Base-by-base conservation (phyloP, 2,329 filamentous ascomycete genomes). In the Colletotrichum caudatum region DNA sequence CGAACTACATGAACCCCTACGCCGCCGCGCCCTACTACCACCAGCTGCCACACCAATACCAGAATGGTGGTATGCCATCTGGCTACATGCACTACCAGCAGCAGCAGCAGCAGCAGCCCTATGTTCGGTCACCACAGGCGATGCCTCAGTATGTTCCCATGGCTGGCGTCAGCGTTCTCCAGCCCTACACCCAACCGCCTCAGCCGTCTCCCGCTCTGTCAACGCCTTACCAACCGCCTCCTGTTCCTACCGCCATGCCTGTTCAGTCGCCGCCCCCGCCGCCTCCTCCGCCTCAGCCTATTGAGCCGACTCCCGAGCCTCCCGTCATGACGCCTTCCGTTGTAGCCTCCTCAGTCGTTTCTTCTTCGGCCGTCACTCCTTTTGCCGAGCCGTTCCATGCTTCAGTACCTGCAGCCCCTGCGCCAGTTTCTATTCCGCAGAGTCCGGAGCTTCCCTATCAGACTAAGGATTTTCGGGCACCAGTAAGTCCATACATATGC, bases 21-120 rank as follows among this genome's bases (percentile, higher is more conserved):
- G 80, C 76, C 76, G 78, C 74, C 76, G 81, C 79, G 71, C 79
- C 78, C 59, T 83, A 82, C 75, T 89, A 88, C 77, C 87, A 86
- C 73, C 84, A 86, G 75, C 86, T 90, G 80, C 85, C 88, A 69
- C 87, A 88, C 73, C 89, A 88, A 69, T 89, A 92, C 76, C 90
- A 89, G 77, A 85, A 82, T 74, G 82, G 80, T 20, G 82, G 78
- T 56, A 84, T 88, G 76, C 82, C 84, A 66, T 82, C 80, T 54
- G 82, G 81, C 37, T 88, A 87, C 75, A 81, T 85, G 76, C 82
- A 84, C 23, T 88, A 88, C 75, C 84, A 82, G 66, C 69, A 69
- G 35, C 79, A 50, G 46, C 46, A 78, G 57, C 76, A 74, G n/a
- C 48, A 78, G 58, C 76, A 74, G 26, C 76, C 77, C 14, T 88